Conservation (phyloP, 2,329 filamentous ascomycete genomes). For the Talaromyces funiculosus region DNA sequence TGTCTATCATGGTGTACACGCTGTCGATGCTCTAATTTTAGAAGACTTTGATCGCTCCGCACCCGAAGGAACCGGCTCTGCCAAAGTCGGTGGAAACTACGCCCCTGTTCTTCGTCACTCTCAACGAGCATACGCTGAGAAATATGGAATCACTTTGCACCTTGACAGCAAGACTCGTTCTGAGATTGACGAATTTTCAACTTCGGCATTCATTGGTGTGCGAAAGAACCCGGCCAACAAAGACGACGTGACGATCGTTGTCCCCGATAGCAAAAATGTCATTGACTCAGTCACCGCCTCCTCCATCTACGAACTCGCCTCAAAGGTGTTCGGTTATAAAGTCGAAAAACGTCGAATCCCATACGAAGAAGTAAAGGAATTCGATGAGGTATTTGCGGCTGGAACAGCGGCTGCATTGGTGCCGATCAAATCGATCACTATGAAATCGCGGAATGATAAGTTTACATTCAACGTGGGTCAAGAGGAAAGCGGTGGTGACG, state of each 20-base stretch:
- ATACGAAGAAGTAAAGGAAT: conserved; percentile 57
- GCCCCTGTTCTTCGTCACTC: conserved; percentile 85
- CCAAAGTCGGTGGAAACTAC: conserved; percentile 96
- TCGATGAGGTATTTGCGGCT: conserved; percentile 80
- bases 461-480: conserved; percentile 48
- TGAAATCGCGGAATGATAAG: conserved; percentile 53
- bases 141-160: conserved; percentile 92
- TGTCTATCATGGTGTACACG: conserved; percentile 85
- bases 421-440: conserved; percentile 84
- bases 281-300: conserved; percentile 83
- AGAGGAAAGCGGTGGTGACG: conserved; percentile 45
- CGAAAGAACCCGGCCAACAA: conserved; percentile 41
- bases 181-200: conserved; percentile 94
- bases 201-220: conserved; percentile 85
- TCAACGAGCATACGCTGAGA: conserved; percentile 69
- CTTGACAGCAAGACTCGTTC: conserved; percentile 77
- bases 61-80: conserved; percentile 81
- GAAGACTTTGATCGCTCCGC: conserved; percentile 92
- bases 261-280: conserved; percentile 81
- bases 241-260: conserved; percentile 63
- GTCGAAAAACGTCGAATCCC: conserved; percentile 65
- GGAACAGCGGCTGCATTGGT: conserved; percentile 89
- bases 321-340: conserved; percentile 69
- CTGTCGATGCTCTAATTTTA: conserved; percentile 80
- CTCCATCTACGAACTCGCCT: conserved; percentile 68